phyloP scores from a whole-genome alignment of 495 filamentous ascomycete genomes.

The Tricharina praecox region DNA sequence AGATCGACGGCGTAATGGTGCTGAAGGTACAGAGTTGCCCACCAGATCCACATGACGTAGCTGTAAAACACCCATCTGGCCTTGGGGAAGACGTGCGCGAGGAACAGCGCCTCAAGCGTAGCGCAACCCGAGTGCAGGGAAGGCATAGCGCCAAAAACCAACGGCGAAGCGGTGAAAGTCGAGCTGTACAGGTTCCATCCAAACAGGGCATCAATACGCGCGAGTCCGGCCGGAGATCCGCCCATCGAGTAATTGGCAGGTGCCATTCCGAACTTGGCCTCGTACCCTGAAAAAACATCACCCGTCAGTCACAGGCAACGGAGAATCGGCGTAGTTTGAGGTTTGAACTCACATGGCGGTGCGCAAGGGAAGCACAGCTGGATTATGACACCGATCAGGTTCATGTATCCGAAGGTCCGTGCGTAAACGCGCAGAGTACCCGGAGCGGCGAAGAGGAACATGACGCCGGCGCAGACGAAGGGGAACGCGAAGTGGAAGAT shows the following conservation, averaged over 20 bases:
- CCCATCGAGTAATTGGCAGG: constrained; percentile 83
- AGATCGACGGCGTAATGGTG: constrained; percentile 93
- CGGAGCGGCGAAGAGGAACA: constrained; percentile 78
- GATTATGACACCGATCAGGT: constrained; percentile 64
- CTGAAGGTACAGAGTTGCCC: constrained; percentile 90
- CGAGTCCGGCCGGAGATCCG: constrained; percentile 73
- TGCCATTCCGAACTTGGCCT: constrained; percentile 70
- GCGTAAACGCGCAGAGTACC: constrained; percentile 74
- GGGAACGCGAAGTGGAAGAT: constrained; percentile 74
- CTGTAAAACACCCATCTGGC: constrained; percentile 56
- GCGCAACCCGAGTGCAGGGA: constrained; percentile 75
- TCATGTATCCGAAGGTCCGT: constrained; percentile 78
- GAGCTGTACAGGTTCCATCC: constrained; percentile 86
- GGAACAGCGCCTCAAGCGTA: constrained; percentile 77
- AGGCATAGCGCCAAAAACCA: constrained; percentile 91
- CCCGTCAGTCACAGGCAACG: no score
- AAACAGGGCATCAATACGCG: constrained; percentile 71
- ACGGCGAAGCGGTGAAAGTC: constrained; percentile 66
- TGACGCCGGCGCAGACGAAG: constrained; percentile 50
- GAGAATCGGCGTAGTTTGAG: not conserved
- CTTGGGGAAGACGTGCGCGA: constrained; percentile 73
- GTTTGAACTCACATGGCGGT: constrained; percentile 44
- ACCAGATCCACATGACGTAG: constrained; percentile 87
- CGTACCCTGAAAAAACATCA: constrained; percentile 48
- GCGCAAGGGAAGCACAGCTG: constrained; percentile 85